phyloP scores from a whole-genome alignment of 2,329 filamentous ascomycete species.

The Lachnellula cervina region DNA sequence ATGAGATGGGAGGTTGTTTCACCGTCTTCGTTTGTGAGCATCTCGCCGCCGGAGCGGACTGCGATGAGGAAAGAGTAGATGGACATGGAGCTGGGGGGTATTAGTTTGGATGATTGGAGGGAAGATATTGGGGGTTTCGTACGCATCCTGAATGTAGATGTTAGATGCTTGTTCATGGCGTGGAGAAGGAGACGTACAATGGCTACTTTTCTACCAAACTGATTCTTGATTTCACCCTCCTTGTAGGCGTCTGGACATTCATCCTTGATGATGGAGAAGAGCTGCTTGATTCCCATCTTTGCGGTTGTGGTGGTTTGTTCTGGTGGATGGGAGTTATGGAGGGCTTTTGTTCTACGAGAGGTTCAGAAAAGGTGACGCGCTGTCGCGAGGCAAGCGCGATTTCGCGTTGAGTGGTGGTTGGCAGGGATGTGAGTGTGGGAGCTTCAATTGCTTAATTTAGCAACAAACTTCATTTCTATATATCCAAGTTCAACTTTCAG shows the following conservation, averaged over 20 bases:
- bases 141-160: constrained; percentile 49
- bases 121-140: constrained; percentile 23
- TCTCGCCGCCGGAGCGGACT: constrained; percentile 92
- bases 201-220: constrained; percentile 96
- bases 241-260: constrained; percentile 95
- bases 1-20: constrained; percentile 98
- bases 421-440: not conserved
- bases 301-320: constrained; percentile 9
- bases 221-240: constrained; percentile 96
- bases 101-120: constrained; percentile 11
- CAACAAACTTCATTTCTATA: not conserved
- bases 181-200: constrained; percentile 61
- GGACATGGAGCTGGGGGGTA: constrained; percentile 75
- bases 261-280: constrained; percentile 80
- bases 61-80: constrained; percentile 99
- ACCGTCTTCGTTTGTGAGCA: constrained; percentile 89
- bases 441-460: not conserved
- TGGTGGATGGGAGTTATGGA: not conserved
- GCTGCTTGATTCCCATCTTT: constrained; percentile 63
- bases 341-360: not conserved
- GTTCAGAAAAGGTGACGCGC: constrained; percentile 17
- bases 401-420: constrained; percentile 19
- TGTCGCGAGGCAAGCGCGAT: constrained; percentile 8
- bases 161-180: constrained; percentile 12
- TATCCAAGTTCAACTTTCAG: not conserved